Evolutionary conservation across 148 eudicot genomes (phyloP).

Genomic region (Silene latifolia): DNA sequence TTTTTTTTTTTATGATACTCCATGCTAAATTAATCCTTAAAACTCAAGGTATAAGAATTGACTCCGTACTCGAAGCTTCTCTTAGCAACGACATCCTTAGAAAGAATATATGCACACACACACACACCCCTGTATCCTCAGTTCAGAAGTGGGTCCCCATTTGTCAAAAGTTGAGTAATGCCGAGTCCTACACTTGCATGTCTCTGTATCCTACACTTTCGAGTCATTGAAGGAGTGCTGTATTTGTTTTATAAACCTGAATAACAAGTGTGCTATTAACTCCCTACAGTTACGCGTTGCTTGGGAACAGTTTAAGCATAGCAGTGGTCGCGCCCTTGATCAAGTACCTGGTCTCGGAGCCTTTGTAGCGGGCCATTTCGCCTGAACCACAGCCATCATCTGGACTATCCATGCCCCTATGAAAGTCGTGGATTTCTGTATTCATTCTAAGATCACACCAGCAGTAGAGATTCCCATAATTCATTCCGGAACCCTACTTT

Average conservation of each 20-base stretch:
- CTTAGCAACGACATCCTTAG: not conserved
- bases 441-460: not conserved
- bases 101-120: no score
- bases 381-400: constrained; percentile 1
- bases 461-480: not conserved
- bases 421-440: not conserved
- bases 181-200: not conserved
- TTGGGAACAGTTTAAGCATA: constrained; percentile 91
- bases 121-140: not conserved
- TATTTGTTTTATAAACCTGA: constrained; percentile 3
- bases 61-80: not conserved
- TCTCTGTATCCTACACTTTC: not conserved
- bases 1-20: no score
- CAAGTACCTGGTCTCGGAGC: constrained; percentile 58
- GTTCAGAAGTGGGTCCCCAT: not conserved
- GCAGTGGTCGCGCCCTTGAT: constrained; percentile 84
- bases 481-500: no score
- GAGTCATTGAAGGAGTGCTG: not conserved
- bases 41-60: not conserved
- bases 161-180: not conserved
- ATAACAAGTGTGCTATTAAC: not conserved
- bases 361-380: no score
- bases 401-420: not conserved
- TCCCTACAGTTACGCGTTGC: constrained; percentile 74
- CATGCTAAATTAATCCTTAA: no score